Base-by-base conservation (phyloP, 139 green algal species). In the Volvox reticuliferus region DNA sequence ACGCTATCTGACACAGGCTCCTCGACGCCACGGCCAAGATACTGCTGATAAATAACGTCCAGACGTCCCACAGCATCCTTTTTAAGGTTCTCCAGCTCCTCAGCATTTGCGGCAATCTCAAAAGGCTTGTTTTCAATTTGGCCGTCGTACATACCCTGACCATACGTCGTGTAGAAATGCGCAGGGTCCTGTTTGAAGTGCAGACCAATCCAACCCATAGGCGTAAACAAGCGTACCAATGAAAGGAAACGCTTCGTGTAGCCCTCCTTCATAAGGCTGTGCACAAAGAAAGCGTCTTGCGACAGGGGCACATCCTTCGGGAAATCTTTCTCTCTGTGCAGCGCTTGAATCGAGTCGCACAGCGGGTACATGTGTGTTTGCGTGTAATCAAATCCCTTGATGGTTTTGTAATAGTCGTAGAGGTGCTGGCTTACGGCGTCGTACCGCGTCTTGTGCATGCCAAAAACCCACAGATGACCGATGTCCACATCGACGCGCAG, bases 391-490 rank as follows among this genome's bases (percentile, higher is more conserved):
- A 13, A 37, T 1, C 35, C 50, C 79, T 86, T 86, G 28, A 86
- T 71, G 79, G 71, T 6, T 6, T 86, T 44, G 50, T 73, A 86
- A 55, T 86, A 86, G 50, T 86, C 79, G 44, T 55, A 55, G 5
- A 86, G 79, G 24, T 86, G 50, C 1, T 73, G 2, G 14, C 12
- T 20, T 14, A 86, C 50, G 2, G 50, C 26, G 6, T 86, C 17
- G 50, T 86, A 86, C 12, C 79, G 79, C 9, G 79, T 50, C 26
- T 61, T 55, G 50, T 86, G 79, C 26, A 86, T 17, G 50, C 50
- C 79, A 24, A 73, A 86, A 12, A 86, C 79, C 79, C 79, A 86
- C 44, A 86, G 79, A n/a, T 86, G 79, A 0, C 79, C 79, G 17
- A 55, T 14, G 28, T 73, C 50, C 32, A 71, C 35, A 9, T 71